Evolutionary conservation across 2,329 filamentous ascomycete genomes (phyloP), one percentile per base, ranked within the genome.

Genomic region (Colletotrichum sojae): DNA sequence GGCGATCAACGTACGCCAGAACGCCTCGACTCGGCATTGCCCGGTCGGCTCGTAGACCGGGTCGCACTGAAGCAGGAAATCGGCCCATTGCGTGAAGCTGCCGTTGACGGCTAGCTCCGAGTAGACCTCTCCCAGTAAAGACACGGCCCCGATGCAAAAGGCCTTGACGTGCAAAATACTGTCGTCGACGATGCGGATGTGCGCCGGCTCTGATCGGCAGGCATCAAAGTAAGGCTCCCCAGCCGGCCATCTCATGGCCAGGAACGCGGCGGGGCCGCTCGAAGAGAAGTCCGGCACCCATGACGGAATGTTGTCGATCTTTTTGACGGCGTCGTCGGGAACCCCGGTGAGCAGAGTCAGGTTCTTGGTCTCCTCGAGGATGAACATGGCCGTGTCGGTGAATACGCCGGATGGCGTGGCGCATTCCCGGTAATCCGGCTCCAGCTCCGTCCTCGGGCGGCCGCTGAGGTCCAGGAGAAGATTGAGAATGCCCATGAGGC

Each of bases 1-100:
- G 62, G 71, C 72, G 51, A 76, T 73, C 54, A 76, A 71, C 2
- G 74, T 75, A 15, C 75, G 71, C 71, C 73, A 76, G 62, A 76
- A 74, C 22, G 73, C 74, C 22, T 76, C 74, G 27, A 75, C 72
- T 12, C 75, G 72, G 61, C 73, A 73, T 36, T 76, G 71, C 9
- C 68, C 36, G 0, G 73, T 75, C 25, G 63, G 64, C 1, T 55
- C 6, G 51, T 76, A 76, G 1, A 65, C 71, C 1, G 48, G 18
- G n/a, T 72, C 73, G 13, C 71, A 74, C 52, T 76, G 71, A 22
- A 71, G 40, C 8, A 71, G 40, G 46, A 70, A 58, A 22, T 56
- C 62, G 52, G 67, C 62, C 69, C 69, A 71, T n/a, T 61, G 45
- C 8, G 58, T 40, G 36, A 67, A 63, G 58, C 64, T 67, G n/a